Base-by-base conservation (phyloP, 1,139 yeast species). In the Nakaseomyces bracarensis region DNA sequence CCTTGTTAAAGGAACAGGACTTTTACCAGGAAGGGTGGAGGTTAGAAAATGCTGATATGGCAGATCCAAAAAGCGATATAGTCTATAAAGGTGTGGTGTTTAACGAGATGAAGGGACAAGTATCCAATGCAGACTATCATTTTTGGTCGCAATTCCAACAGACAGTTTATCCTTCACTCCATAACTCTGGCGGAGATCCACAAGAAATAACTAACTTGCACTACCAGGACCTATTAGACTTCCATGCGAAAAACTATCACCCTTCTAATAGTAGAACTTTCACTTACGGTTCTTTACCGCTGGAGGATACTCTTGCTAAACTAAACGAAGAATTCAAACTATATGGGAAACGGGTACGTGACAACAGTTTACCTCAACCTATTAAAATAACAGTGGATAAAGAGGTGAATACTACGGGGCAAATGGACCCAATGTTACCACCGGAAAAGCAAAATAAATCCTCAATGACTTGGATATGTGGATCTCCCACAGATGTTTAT, bases 1-100 rank as follows among this genome's bases (percentile, higher is more conserved):
- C 99, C 4, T 63, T 85, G 40, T 67, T 91, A 47, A 72, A 83
- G 26, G 73, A 75, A 49, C 80, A 81, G 43, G 98, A 93, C 63
- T 91, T 91, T 58, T 72, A 74, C 50, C 98, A 93, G 66, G 99
- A 91, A 66, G 99, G 99, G 30, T 91, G 99, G 99, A 76, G 99
- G 60, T 67, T 93, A 37, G 99, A 91, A 61, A 78, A 85, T 52
- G 75, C 75, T 43, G 71, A 70, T 39, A 65, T 78, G 4, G 60
- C 69, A 11, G 89, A 89, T 56, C 66, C 68, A 7, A 48, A 54
- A 0, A 71, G 84, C 14, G 82, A 85, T 1, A 60, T 91, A 39
- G 70, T 69, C 7, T 86, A 85, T 61, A 91, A 91, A 64, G 99
- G 99, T 30, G 98, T 91, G 26, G 99, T 91, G 1, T 91, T 83